Conservation (phyloP, 2,329 filamentous ascomycete genomes). For the Blumeria hordei region DNA sequence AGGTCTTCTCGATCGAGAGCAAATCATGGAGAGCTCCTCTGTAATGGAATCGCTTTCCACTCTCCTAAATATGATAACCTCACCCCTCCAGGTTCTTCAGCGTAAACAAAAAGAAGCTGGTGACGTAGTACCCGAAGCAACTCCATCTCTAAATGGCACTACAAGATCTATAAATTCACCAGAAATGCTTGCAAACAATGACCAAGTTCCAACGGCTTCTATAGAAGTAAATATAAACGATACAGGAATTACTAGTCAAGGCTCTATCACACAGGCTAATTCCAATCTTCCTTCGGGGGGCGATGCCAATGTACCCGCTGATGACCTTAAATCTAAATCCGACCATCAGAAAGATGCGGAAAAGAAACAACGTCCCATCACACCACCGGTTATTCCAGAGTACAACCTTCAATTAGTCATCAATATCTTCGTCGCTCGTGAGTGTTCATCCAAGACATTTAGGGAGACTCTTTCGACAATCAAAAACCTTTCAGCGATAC, state of each 20-base stretch:
- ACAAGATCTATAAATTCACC: constrained; percentile 9
- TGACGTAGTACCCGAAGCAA: constrained; percentile 19
- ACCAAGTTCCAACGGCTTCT: constrained; percentile 5
- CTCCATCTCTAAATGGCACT: constrained; percentile 8
- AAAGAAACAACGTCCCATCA: constrained; percentile 26
- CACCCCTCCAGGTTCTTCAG: constrained; percentile 59
- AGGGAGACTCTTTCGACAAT: constrained; percentile 95
- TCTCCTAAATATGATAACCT: constrained; percentile 68
- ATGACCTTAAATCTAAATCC: neutral
- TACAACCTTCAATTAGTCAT: constrained; percentile 85
- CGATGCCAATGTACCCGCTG: neutral
- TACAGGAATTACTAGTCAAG: neutral
- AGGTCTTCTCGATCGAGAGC: constrained; percentile 66
- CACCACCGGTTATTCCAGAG: constrained; percentile 66
- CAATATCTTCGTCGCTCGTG: constrained; percentile 82
- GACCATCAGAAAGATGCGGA: constrained; percentile 12
- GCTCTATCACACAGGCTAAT: neutral
- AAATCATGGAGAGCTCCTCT: constrained; percentile 90
- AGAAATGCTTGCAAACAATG: constrained; percentile 6
- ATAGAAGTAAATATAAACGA: constrained; percentile 2
- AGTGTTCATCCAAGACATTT: constrained; percentile 95
- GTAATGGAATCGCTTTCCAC: constrained; percentile 88
- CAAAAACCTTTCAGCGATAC: constrained; percentile 86
- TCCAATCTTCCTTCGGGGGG: neutral
- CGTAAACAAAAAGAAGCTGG: constrained; percentile 60